Evolutionary conservation across 2,329 filamentous ascomycete species (phyloP).

Genomic region (Fonsecaea multimorphosa): DNA sequence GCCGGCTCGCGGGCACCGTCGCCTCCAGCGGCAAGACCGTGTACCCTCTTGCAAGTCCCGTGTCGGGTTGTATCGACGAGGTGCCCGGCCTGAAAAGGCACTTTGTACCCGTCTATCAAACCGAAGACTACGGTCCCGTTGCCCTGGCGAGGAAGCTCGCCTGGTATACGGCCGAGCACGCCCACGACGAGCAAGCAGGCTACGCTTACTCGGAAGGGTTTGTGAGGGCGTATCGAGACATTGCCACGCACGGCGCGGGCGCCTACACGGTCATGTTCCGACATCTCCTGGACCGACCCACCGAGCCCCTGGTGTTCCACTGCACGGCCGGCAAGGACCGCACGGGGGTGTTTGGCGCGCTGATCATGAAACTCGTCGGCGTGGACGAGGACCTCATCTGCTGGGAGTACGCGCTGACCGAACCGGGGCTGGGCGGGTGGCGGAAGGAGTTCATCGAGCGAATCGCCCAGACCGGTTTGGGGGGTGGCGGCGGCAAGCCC

Average conservation of each 20-base stretch:
- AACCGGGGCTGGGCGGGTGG: conserved; percentile 60
- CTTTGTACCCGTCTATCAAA: conserved; percentile 70
- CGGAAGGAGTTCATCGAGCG: conserved; percentile 37
- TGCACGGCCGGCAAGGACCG: conserved; percentile 81
- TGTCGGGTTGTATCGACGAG: conserved; percentile 31
- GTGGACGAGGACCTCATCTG: conserved; percentile 66
- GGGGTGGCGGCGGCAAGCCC: conserved; percentile 23
- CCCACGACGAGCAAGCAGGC: conserved; percentile 56
- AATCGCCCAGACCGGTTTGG: conserved; percentile 33
- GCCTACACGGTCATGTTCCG: conserved; percentile 65
- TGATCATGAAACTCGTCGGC: conserved; percentile 69
- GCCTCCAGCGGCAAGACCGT: conserved; percentile 42
- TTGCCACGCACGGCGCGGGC: conserved; percentile 64
- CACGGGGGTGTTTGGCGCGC: conserved; percentile 71
- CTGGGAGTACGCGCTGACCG: conserved; percentile 71
- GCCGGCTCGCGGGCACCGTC: conserved; percentile 37
- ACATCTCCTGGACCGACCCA: conserved; percentile 55
- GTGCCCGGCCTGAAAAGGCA: conserved; percentile 57
- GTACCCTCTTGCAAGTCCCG: conserved; percentile 31
- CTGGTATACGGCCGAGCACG: conserved; percentile 61
- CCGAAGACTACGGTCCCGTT: conserved; percentile 66
- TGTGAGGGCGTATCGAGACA: conserved; percentile 69
- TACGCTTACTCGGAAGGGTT: conserved; percentile 58
- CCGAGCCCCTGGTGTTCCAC: conserved; percentile 63
- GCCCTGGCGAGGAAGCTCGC: conserved; percentile 65